Base-by-base conservation (phyloP, 192 early-diverging fungal genomes). In the Coemansia sp. region DNA sequence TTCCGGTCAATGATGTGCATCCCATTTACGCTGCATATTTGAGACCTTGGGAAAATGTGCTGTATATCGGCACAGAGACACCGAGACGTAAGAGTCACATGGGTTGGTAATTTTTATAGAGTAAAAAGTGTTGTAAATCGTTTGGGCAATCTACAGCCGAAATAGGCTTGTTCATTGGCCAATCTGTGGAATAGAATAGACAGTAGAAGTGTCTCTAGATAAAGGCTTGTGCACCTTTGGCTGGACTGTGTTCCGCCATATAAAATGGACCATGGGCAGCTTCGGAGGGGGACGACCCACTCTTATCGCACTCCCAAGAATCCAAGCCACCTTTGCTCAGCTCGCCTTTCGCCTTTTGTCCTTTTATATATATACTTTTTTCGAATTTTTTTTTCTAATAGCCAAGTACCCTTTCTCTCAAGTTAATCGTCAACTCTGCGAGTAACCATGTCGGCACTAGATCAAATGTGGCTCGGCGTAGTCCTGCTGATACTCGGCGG, bases 401-500 rank as follows among this genome's bases (percentile, higher is more conserved):
- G 24, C n/a, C 24, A 43, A 36, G 27, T 20, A 18, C 44, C 47
- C 7, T 52, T 65, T 38, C 10, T 46, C 18, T 34, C 66, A 51
- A 68, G 49, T 22, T 51, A 51, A 20, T 33, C 55, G 34, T 59
- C 55, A 20, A 22, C 18, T 44, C 43, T 44, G 4, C 3, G 20
- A 51, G 47, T 31, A 54, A 55, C 43, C 43, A 67, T 49, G 52
- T 55, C 64, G 27, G 82, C 74, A 15, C 77, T 84, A 42, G 68
- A 67, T 24, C 52, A 77, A 27, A 77, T 84, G 43, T 40, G 64
- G 29, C 72, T 84, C 0, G 82, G 82, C 20, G 75, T 84, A 5
- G 49, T 84, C 2, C 75, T 84, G 59, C 82, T 84, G n/a, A 84
- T 84, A 33, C 73, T 84, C 75, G 82, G 77, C 24, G 82, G 82